Percentiles rank a stretch among this genome's conserved stretches.
Conservation (phyloP, 192 early-diverging fungal genomes). For the Pilobolus umbonatus region DNA sequence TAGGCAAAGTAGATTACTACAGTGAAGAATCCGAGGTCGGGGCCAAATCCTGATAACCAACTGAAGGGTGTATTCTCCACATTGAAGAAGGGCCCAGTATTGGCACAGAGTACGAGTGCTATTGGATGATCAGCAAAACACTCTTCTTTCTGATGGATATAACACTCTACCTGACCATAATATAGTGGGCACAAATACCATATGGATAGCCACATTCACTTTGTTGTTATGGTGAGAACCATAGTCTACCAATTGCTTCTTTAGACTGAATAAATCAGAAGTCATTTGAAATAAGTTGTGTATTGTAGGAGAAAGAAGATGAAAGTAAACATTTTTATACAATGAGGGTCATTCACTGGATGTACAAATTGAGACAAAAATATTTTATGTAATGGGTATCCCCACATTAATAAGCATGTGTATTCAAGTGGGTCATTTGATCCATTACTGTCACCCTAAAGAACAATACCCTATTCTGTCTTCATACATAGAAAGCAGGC, state of each 20-base stretch:
- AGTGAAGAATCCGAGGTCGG: slow-evolving; percentile 37
- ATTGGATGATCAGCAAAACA: slow-evolving; percentile 68
- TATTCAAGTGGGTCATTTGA: too few species aligned
- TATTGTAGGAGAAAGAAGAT: too few species aligned
- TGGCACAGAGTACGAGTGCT: slow-evolving; percentile 36
- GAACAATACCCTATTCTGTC: too few species aligned
- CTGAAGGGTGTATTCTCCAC: slow-evolving; percentile 19
- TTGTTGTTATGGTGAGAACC: slow-evolving; percentile 77
- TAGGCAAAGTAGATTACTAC: slow-evolving; percentile 63
- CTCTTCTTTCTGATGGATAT: slow-evolving; percentile 69
- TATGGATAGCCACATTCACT: slow-evolving; percentile 77
- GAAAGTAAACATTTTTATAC: too few species aligned
- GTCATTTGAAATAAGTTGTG: too few species aligned
- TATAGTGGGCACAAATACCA: slow-evolving; percentile 89
- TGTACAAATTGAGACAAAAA: too few species aligned
- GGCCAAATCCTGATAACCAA: slow-evolving; percentile 15
- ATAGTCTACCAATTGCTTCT: slow-evolving; percentile 74
- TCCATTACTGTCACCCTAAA: too few species aligned
- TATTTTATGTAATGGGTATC: too few species aligned
- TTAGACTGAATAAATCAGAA: slow-evolving; percentile 71
- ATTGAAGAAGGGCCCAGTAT: slow-evolving; percentile 13
- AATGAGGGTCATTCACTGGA: too few species aligned
- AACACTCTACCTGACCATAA: slow-evolving; percentile 74
- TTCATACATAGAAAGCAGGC: too few species aligned
- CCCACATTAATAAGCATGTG: too few species aligned